phyloP scores from a whole-genome alignment of 2,329 filamentous ascomycete species.

The Pseudomassariella vexata region DNA sequence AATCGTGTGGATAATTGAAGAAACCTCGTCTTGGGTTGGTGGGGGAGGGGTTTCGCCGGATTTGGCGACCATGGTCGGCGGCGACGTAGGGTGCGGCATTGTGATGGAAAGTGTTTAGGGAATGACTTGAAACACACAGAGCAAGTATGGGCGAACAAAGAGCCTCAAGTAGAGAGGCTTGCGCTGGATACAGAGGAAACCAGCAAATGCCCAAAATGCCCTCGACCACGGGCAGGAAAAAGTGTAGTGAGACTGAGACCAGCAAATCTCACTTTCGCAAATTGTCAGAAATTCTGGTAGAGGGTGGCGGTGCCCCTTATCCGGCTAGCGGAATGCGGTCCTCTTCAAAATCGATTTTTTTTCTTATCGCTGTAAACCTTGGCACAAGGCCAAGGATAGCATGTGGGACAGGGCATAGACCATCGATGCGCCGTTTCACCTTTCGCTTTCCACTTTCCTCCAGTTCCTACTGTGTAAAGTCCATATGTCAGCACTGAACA shows the following conservation, averaged over 20 bases:
- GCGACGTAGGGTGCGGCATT: conserved; percentile 45
- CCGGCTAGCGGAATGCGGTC: no score
- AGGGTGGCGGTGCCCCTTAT: no score
- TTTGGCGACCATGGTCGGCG: conserved; percentile 42
- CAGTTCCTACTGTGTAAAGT: no score
- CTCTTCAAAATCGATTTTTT: no score
- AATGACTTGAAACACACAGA: not conserved
- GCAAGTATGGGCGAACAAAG: not conserved
- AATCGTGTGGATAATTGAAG: conserved; percentile 58
- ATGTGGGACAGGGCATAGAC: no score
- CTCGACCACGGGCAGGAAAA: conserved; percentile 10
- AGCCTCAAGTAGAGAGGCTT: conserved; percentile 9
- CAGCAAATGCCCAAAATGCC: conserved; percentile 12
- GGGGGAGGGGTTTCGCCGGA: conserved; percentile 40
- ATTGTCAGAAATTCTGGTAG: conserved; percentile 11
- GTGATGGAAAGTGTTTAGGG: conserved; percentile 6
- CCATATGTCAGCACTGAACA: no score
- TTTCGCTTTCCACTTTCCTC: no score
- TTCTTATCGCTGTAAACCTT: no score
- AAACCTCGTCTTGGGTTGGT: conserved; percentile 61
- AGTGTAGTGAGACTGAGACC: conserved; percentile 7
- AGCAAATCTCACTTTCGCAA: conserved; percentile 11
- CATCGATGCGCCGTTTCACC: no score
- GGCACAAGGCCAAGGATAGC: no score
- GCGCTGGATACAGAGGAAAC: conserved; percentile 10